These are phyloP conservation scores for Poa pratensis DNA, from an alignment of 176 grass and related monocot genomes.

Conservation along the genomic window DNA sequence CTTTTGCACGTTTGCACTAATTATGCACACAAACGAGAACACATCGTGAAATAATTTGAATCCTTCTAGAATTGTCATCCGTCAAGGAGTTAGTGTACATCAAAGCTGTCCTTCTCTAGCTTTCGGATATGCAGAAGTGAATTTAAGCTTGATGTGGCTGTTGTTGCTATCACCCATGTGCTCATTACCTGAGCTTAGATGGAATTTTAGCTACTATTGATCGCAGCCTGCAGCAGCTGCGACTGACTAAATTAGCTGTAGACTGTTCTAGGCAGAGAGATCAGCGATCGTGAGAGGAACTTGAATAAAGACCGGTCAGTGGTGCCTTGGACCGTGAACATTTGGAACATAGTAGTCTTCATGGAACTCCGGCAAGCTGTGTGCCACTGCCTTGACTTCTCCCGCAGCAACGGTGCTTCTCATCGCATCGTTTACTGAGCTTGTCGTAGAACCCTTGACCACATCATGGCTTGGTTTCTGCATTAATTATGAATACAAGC, in stretches of 20 bases:
- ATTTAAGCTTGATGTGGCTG: not conserved
- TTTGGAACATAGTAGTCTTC: conserved; percentile 76
- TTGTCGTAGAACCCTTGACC: not conserved
- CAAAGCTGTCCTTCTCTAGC: conserved; percentile 24
- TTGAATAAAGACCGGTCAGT: conserved; percentile 33
- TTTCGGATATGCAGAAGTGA: not conserved
- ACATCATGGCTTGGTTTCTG: conserved; percentile 42
- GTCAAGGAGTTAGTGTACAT: conserved; percentile 21
- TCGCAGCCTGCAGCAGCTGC: conserved; percentile 31
- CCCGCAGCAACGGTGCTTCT: conserved; percentile 21
- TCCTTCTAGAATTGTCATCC: not conserved
- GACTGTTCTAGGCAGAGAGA: conserved; percentile 32
- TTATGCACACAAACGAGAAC: not conserved
- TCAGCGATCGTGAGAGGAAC: not conserved
- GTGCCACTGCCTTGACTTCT: conserved; percentile 31
- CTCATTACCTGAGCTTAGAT: conserved; percentile 31
- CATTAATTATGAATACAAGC: not conserved
- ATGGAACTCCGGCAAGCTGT: conserved; percentile 59
- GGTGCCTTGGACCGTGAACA: conserved; percentile 69
- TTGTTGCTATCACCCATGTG: not conserved
- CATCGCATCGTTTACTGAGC: conserved; percentile 18
- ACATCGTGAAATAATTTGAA: not conserved
- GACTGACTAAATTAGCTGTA: conserved; percentile 5
- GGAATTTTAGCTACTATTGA: not conserved
- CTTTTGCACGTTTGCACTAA: not conserved